Evolutionary conservation across 805 yeast genomes (phyloP).

Genomic region (baker's yeast (Saccharomyces cerevisiae)): DNA sequence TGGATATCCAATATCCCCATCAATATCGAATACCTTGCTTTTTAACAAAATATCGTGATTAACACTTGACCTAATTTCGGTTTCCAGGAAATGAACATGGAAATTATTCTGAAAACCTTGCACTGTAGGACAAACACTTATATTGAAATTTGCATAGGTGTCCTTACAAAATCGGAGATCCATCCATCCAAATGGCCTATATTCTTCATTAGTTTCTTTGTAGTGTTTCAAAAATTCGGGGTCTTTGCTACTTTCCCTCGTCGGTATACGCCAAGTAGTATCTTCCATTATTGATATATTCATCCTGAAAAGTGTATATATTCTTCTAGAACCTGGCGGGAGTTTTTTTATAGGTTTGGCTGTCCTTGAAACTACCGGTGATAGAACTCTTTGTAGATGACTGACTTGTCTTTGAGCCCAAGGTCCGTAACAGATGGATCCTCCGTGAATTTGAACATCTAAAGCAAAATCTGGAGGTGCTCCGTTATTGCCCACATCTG

Average conservation of each 20-base stretch:
- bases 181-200: slow-evolving; percentile 86
- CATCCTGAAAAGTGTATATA: slow-evolving; percentile 48
- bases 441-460: slow-evolving; percentile 48
- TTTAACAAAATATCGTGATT: slow-evolving; percentile 75
- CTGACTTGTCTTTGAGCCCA: slow-evolving; percentile 88
- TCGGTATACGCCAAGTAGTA: slow-evolving; percentile 64
- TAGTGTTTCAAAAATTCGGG: slow-evolving; percentile 31
- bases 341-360: slow-evolving; percentile 36
- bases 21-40: slow-evolving; percentile 49
- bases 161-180: slow-evolving; percentile 56
- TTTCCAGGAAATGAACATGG: slow-evolving; percentile 38
- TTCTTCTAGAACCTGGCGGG: slow-evolving; percentile 44
- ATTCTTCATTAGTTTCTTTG: slow-evolving; percentile 29
- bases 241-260: slow-evolving; percentile 79
- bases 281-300: slow-evolving; percentile 57
- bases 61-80: slow-evolving; percentile 72
- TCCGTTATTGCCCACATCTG: slow-evolving; percentile 54
- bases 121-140: slow-evolving; percentile 46
- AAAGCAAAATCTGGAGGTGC: slow-evolving; percentile 53
- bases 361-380: slow-evolving; percentile 61
- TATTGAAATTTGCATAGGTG: slow-evolving; percentile 40
- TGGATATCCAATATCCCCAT: slow-evolving; percentile 60
- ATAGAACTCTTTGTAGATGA: slow-evolving; percentile 53
- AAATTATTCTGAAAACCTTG: slow-evolving; percentile 50
- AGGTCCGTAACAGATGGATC: slow-evolving; percentile 81